Evolutionary conservation across 2,329 filamentous ascomycete genomes (phyloP).

Genomic region (Aspergillus ruber): DNA sequence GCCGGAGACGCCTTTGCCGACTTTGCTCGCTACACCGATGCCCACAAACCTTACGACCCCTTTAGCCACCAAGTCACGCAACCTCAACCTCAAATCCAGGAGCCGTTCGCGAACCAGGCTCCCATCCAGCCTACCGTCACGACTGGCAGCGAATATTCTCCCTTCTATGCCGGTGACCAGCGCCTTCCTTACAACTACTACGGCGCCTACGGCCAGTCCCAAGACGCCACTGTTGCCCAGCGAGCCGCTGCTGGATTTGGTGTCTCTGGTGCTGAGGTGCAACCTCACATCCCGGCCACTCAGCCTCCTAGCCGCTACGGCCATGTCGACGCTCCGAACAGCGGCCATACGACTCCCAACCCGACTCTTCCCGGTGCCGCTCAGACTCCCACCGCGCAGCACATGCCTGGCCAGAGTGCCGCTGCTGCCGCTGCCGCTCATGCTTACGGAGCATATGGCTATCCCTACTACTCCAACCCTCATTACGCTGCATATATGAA

Average conservation of each 20-base stretch:
- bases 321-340: constrained; percentile 68
- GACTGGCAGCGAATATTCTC: constrained; percentile 67
- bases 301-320: constrained; percentile 70
- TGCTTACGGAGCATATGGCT: constrained; percentile 52
- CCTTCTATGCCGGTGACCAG: constrained; percentile 75
- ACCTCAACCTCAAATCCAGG: constrained; percentile 58
- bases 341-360: constrained; percentile 85
- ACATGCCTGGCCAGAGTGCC: constrained; percentile 42
- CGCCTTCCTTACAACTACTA: constrained; percentile 74
- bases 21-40: constrained; percentile 49
- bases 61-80: constrained; percentile 68
- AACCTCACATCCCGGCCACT: constrained; percentile 54
- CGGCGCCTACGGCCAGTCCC: constrained; percentile 58
- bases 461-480: constrained; percentile 55
- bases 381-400: constrained; percentile 49
- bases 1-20: constrained; percentile 44
- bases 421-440: constrained; percentile 29
- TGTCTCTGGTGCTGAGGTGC: constrained; percentile 53
- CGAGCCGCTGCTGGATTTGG: constrained; percentile 73
- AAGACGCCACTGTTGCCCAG: constrained; percentile 66
- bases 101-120: constrained; percentile 48
- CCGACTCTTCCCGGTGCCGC: constrained; percentile 57
- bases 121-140: constrained; percentile 54
- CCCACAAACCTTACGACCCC: constrained; percentile 79
- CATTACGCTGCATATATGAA: constrained; percentile 60